Percentiles rank a stretch among this genome's conserved stretches.
These are phyloP conservation scores for Penicillium olsonii DNA, from an alignment of 2,329 filamentous ascomycete genomes.

Conservation along the genomic window DNA sequence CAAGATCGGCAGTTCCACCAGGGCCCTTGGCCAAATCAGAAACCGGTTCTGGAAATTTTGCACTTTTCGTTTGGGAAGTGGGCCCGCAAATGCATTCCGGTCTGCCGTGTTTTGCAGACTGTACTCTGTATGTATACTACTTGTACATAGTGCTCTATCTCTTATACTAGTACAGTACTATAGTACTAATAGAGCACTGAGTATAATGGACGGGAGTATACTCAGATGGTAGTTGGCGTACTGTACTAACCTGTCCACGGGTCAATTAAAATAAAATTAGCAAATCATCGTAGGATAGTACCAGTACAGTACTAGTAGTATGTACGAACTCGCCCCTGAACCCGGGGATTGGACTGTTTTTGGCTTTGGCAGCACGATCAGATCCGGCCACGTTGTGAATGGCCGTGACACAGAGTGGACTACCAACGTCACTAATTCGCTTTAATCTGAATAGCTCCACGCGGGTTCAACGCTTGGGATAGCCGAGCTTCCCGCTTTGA, in stretches of 20 bases:
- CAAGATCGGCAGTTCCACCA: constrained; percentile 24
- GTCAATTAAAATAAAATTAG: not conserved
- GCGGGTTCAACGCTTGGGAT: constrained; percentile 19
- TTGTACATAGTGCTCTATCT: too few relatives aligned
- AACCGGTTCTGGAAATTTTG: constrained; percentile 21
- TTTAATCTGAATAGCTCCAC: constrained; percentile 19
- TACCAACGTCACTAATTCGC: too few relatives aligned
- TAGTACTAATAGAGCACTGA: too few relatives aligned
- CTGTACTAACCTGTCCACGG: too few relatives aligned
- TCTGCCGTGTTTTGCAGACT: constrained; percentile 17
- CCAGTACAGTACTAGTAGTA: too few relatives aligned
- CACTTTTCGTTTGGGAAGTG: constrained; percentile 15
- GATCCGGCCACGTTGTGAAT: constrained; percentile 32
- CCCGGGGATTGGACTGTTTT: constrained; percentile 10
- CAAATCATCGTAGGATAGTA: not conserved
- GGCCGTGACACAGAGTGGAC: constrained; percentile 17
- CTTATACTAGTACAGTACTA: too few relatives aligned
- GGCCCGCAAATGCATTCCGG: constrained; percentile 21
- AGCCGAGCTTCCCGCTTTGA: constrained; percentile 26
- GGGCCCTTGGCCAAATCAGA: constrained; percentile 7
- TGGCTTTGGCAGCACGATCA: constrained; percentile 25
- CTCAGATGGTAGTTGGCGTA: too few relatives aligned
- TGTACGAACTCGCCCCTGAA: not conserved
- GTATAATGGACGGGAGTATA: too few relatives aligned
- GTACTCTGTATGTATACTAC: too few relatives aligned